These are phyloP conservation scores for Nothophaeocryptopus gaeumannii DNA, from an alignment of 2,329 filamentous ascomycete genomes.

Conservation along the genomic window DNA sequence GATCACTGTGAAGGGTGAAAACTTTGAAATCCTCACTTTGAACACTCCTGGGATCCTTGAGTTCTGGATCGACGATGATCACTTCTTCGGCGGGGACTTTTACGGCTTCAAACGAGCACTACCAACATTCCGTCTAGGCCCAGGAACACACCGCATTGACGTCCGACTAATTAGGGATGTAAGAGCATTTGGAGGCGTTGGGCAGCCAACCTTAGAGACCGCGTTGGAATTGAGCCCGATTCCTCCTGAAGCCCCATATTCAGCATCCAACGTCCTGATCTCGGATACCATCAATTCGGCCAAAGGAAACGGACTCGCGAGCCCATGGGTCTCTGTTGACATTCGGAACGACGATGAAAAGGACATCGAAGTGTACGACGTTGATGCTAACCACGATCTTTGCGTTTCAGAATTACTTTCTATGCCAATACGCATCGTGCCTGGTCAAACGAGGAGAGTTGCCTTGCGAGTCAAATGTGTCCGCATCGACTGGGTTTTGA, in stretches of 20 bases:
- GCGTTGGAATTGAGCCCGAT: conserved; percentile 36
- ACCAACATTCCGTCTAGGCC: conserved; percentile 47
- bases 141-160: conserved; percentile 52
- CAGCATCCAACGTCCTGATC: conserved; percentile 38
- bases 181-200: conserved; percentile 53
- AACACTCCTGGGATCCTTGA: conserved; percentile 52
- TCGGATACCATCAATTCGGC: conserved; percentile 48
- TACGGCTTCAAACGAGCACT: conserved; percentile 53
- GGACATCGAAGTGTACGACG: conserved; percentile 20
- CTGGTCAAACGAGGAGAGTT: conserved; percentile 44
- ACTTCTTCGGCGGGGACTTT: conserved; percentile 58
- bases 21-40: conserved; percentile 40
- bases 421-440: conserved; percentile 22
- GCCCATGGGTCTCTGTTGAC: conserved; percentile 48
- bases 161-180: conserved; percentile 56
- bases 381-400: conserved; percentile 17
- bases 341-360: conserved; percentile 44
- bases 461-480: conserved; percentile 37
- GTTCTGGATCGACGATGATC: conserved; percentile 51
- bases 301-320: conserved; percentile 44
- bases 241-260: not conserved
- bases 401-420: conserved; percentile 20
- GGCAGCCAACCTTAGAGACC: conserved; percentile 47
- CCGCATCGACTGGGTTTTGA: conserved; percentile 9
- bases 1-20: conserved; percentile 38